phyloP scores from a whole-genome alignment of 1,284 basidiomycete species.

The Apiotrichum veenhuisii region DNA sequence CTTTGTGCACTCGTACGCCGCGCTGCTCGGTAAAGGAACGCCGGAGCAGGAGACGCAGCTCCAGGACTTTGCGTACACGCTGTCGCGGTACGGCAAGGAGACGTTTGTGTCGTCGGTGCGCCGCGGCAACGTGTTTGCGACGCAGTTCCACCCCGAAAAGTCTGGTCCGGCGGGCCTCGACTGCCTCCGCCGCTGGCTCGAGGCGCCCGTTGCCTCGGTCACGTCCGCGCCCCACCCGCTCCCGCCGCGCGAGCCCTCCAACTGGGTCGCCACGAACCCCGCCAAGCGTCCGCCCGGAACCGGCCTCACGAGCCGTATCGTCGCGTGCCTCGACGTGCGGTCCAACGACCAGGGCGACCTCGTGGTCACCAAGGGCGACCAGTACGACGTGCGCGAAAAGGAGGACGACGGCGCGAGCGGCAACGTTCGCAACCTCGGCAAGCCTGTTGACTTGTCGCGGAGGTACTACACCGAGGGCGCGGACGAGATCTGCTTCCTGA shows the following conservation, averaged over 20 bases:
- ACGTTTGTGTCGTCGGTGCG: constrained; percentile 84
- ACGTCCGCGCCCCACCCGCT: constrained; percentile 24
- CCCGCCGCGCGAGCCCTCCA: background rate
- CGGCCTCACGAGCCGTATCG: constrained; percentile 84
- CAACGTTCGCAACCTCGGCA: constrained; percentile 93
- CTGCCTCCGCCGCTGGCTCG: constrained; percentile 79
- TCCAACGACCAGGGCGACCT: constrained; percentile 95
- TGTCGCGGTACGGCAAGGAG: constrained; percentile 90
- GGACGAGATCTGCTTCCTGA: constrained; percentile 95
- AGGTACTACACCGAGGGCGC: constrained; percentile 86
- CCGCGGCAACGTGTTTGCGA: constrained; percentile 83
- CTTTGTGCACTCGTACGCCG: constrained; percentile 93
- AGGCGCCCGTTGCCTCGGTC: constrained; percentile 48
- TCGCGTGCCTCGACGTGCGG: constrained; percentile 97
- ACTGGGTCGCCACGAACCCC: constrained; percentile 13
- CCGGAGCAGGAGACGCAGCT: constrained; percentile 48
- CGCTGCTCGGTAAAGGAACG: constrained; percentile 55
- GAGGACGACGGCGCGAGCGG: constrained; percentile 53
- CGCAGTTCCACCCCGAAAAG: constrained; percentile 99
- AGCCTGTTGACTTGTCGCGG: constrained; percentile 86
- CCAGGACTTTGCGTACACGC: constrained; percentile 71
- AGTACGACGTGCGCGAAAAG: constrained; percentile 96
- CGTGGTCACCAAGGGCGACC: constrained; percentile 98
- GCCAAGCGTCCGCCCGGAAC: constrained; percentile 50
- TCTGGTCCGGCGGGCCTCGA: constrained; percentile 85